These are phyloP conservation scores for Mitragyna speciosa DNA, from an alignment of 257 asterid genomes.

Conservation along the genomic window DNA sequence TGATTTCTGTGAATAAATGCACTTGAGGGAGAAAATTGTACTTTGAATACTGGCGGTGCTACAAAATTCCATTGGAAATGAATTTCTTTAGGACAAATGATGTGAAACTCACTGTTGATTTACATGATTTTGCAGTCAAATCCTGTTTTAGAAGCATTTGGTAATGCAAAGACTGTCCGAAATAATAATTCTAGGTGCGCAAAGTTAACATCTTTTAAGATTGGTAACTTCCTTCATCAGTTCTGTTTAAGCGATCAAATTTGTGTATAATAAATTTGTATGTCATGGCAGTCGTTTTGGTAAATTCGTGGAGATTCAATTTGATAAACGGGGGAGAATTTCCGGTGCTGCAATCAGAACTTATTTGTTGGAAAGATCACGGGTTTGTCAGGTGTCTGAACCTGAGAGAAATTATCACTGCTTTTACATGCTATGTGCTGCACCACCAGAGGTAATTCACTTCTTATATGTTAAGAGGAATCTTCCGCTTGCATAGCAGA, in stretches of 20 bases:
- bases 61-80: not conserved
- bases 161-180: slow-evolving; percentile 90
- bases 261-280: not conserved
- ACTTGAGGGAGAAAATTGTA: not conserved
- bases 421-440: slow-evolving; percentile 94
- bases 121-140: slow-evolving; percentile 59
- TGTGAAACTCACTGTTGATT: not conserved
- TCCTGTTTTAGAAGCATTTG: slow-evolving; percentile 94
- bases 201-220: slow-evolving; percentile 5
- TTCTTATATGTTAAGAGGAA: not conserved
- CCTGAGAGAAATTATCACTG: slow-evolving; percentile 97
- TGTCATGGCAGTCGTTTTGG: slow-evolving; percentile 75
- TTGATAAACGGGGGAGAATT: slow-evolving; percentile 62
- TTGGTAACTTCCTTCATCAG: slow-evolving; percentile 10
- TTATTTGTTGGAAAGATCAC: slow-evolving; percentile 88
- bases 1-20: not conserved
- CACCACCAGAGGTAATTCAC: slow-evolving; percentile 66
- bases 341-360: slow-evolving; percentile 97
- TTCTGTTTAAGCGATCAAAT: slow-evolving; percentile 10
- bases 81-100: not conserved
- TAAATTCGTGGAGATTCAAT: slow-evolving; percentile 91
- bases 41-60: not conserved
- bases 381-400: slow-evolving; percentile 88
- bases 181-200: slow-evolving; percentile 86
- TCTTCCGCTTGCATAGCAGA: not conserved